Evolutionary conservation across 2,329 filamentous ascomycete species (phyloP).

Genomic region (Fonsecaea erecta): DNA sequence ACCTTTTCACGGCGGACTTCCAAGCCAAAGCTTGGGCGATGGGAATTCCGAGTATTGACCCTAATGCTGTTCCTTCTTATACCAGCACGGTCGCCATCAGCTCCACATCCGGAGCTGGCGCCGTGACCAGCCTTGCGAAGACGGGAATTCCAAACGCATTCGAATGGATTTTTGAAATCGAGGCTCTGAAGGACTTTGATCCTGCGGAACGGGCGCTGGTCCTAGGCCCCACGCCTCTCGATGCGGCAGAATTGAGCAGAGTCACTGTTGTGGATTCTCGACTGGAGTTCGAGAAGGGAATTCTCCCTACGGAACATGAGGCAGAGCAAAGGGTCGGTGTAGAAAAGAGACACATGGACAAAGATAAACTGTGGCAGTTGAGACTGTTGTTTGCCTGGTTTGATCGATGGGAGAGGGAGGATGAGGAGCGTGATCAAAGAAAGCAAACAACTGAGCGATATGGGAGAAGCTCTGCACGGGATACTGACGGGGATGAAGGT

Average conservation of each 20-base stretch:
- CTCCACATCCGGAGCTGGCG: not conserved
- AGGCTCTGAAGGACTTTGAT: slow-evolving; percentile 59
- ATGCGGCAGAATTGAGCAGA: slow-evolving; percentile 56
- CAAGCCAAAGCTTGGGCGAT: slow-evolving; percentile 70
- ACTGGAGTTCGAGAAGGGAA: slow-evolving; percentile 65
- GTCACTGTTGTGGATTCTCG: slow-evolving; percentile 72
- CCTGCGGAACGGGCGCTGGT: slow-evolving; percentile 70
- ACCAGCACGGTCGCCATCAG: slow-evolving; percentile 38
- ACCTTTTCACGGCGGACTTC: slow-evolving; percentile 71
- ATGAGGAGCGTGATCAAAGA: slow-evolving; percentile 38
- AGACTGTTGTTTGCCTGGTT: slow-evolving; percentile 69
- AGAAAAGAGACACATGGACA: slow-evolving; percentile 43
- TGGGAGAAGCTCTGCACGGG: not conserved
- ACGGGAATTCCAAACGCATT: slow-evolving; percentile 54
- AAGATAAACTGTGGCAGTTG: slow-evolving; percentile 66
- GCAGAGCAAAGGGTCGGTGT: not conserved
- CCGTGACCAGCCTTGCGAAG: not conserved
- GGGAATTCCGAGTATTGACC: slow-evolving; percentile 43
- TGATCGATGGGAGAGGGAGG: slow-evolving; percentile 53
- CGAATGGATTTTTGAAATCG: slow-evolving; percentile 74
- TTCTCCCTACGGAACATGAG: slow-evolving; percentile 18
- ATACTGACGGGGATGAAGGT: slow-evolving; percentile 6
- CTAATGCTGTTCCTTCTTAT: slow-evolving; percentile 38
- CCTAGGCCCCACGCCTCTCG: slow-evolving; percentile 52
- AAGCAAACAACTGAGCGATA: not conserved